Evolutionary conservation across 257 asterid genomes (phyloP).

Genomic region (Solanum arcanum): DNA sequence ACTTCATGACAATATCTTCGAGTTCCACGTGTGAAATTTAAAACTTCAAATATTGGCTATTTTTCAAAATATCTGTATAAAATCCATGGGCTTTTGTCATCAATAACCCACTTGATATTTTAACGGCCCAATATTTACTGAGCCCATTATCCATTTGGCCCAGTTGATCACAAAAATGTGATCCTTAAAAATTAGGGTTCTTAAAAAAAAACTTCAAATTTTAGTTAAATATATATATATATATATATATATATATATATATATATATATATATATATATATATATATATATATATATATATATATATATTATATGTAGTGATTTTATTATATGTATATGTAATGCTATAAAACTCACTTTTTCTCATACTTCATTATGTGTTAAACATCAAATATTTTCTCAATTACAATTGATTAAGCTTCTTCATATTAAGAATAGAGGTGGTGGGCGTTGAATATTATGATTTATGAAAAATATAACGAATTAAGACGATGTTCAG

Average conservation of each 20-base stretch:
- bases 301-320: background rate
- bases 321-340: background rate
- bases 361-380: too few relatives aligned
- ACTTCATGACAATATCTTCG: background rate
- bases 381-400: too few relatives aligned
- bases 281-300: background rate
- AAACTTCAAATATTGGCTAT: background rate
- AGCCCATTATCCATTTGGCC: background rate
- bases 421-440: too few relatives aligned
- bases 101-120: background rate
- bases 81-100: background rate
- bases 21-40: background rate
- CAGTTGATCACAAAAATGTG: background rate
- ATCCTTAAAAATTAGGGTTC: background rate
- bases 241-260: background rate
- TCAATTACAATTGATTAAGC: too few relatives aligned
- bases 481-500: too few relatives aligned
- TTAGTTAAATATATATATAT: background rate
- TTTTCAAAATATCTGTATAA: background rate
- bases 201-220: background rate
- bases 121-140: background rate
- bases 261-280: background rate
- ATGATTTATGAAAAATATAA: too few relatives aligned
- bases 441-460: too few relatives aligned
- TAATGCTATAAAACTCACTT: background rate